Evolutionary conservation across 805 yeast genomes (phyloP).

Genomic region (Starmerella bombi): DNA sequence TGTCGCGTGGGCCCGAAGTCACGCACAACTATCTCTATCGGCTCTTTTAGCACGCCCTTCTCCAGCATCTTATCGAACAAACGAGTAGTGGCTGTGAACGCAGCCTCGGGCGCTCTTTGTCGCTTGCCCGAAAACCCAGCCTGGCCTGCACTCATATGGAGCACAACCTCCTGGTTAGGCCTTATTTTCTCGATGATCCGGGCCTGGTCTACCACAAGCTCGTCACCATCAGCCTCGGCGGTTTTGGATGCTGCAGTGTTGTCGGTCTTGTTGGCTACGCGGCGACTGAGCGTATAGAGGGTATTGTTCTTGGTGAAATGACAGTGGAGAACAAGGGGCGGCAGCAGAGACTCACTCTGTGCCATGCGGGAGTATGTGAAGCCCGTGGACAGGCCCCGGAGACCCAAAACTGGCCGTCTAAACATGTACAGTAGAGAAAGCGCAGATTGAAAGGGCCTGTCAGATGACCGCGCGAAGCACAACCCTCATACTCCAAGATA

Average conservation of each 20-base stretch:
- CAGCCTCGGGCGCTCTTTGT: conserved; percentile 87
- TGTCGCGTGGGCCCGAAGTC: conserved; percentile 83
- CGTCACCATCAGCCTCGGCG: conserved; percentile 27
- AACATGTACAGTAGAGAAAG: too few species aligned
- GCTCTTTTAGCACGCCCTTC: conserved; percentile 41
- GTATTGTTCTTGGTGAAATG: conserved; percentile 74
- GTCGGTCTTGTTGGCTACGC: conserved; percentile 32
- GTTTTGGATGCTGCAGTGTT: conserved; percentile 28
- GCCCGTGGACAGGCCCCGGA: background rate
- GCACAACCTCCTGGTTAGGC: conserved; percentile 60
- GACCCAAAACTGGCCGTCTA: background rate
- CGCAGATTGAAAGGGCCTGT: too few species aligned
- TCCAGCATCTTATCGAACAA: conserved; percentile 62
- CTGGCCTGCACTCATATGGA: conserved; percentile 66
- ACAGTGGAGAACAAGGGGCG: conserved; percentile 55
- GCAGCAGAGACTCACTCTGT: conserved; percentile 5
- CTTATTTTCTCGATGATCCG: conserved; percentile 53
- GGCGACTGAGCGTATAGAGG: conserved; percentile 48
- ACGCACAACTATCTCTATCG: conserved; percentile 63
- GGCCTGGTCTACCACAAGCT: conserved; percentile 49
- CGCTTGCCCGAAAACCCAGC: conserved; percentile 82
- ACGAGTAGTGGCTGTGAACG: conserved; percentile 66
- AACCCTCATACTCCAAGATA: too few species aligned
- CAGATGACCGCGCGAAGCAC: too few species aligned
- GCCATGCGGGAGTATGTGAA: background rate